A percentile compares a stretch with the other conserved stretches of the same genome.
These are phyloP conservation scores for Nephelium lappaceum DNA, from an alignment of 345 rosid species.

Conservation along the genomic window DNA sequence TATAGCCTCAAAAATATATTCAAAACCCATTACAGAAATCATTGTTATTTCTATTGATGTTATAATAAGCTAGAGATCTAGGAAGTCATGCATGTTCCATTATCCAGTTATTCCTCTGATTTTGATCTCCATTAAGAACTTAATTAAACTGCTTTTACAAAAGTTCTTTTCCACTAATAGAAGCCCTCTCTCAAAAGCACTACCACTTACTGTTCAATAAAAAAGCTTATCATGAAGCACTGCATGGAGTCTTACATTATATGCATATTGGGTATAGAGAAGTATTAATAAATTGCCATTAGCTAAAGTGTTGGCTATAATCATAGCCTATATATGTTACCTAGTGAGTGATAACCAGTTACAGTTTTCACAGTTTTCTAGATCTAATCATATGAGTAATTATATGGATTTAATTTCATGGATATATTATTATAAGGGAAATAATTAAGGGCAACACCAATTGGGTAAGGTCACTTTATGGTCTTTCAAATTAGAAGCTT, in stretches of 20 bases:
- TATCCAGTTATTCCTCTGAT: not conserved
- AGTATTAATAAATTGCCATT: conserved; percentile 2
- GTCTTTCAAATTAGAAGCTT: not conserved
- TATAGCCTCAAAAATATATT: not conserved
- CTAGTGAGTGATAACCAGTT: not conserved
- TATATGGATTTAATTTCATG: not conserved
- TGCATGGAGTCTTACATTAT: not conserved
- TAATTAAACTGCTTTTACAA: not conserved
- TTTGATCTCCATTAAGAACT: not conserved
- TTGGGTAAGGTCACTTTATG: not conserved
- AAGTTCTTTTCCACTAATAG: not conserved
- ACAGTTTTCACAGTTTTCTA: not conserved
- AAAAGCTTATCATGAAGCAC: not conserved
- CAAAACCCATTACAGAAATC: not conserved
- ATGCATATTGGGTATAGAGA: not conserved
- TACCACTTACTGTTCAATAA: not conserved
- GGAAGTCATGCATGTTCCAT: not conserved
- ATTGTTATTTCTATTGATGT: not conserved
- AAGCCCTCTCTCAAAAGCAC: conserved; percentile 1
- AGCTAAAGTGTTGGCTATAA: not conserved
- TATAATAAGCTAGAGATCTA: not conserved
- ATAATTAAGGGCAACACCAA: not conserved
- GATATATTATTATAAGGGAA: not conserved
- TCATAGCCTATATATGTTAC: not conserved
- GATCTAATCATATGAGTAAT: not conserved